A percentile compares a stretch with the other conserved stretches of the same genome.
Conservation (phyloP, 768 basidiomycete species). For the Mycena capillaripes region DNA sequence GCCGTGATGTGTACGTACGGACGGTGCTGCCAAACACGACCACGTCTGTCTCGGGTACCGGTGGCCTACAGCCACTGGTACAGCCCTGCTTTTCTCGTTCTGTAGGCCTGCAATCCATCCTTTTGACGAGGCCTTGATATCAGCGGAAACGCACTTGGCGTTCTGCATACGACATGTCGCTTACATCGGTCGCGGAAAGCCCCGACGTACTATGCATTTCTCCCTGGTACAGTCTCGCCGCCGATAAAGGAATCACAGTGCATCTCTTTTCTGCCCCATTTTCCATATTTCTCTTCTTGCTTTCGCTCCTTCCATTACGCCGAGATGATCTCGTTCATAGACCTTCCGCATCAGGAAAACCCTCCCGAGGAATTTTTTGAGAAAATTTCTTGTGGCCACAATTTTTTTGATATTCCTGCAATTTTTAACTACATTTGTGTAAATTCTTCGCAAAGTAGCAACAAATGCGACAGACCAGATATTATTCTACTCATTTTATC, state of each 20-base stretch:
- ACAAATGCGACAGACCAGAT: too few relatives aligned
- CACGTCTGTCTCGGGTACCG: too few relatives aligned
- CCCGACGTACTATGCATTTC: conserved; percentile 10
- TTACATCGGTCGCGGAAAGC: conserved; percentile 9
- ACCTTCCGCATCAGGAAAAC: too few relatives aligned
- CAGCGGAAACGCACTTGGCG: conserved; percentile 22
- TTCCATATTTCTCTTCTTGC: not conserved
- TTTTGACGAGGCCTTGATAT: not conserved
- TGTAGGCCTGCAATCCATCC: not conserved
- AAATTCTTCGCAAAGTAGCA: too few relatives aligned
- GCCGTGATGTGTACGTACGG: too few relatives aligned
- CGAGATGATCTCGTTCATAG: not conserved
- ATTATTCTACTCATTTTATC: too few relatives aligned
- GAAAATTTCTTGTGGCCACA: too few relatives aligned
- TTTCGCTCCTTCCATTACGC: not conserved
- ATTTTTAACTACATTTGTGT: too few relatives aligned
- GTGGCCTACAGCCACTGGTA: too few relatives aligned
- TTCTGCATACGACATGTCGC: conserved; percentile 13
- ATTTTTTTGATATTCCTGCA: too few relatives aligned
- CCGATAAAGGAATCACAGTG: conserved; percentile 12
- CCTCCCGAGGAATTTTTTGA: too few relatives aligned
- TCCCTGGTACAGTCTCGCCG: conserved; percentile 12
- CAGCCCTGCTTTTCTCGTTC: not conserved
- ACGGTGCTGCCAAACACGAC: too few relatives aligned
- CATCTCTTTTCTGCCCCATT: not conserved